Conservation (phyloP, 805 yeast genomes). For the Isabelozyma rhagii region DNA sequence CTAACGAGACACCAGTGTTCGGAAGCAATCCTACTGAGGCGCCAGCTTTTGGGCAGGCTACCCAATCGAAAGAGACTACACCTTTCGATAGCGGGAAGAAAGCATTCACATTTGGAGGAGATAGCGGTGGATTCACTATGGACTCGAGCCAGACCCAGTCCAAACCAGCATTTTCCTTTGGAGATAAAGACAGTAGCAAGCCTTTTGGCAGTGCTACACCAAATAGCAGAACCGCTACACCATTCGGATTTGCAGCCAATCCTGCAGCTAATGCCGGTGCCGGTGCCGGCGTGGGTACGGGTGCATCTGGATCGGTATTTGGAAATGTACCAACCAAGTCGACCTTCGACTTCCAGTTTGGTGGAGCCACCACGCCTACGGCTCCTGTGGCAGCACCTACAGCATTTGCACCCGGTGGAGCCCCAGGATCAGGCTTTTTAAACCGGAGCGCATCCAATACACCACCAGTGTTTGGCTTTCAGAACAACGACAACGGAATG, state of each 20-base stretch:
- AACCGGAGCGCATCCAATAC: background rate
- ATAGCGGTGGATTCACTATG: constrained; percentile 4
- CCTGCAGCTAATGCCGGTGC: background rate
- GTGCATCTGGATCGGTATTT: background rate
- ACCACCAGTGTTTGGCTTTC: background rate
- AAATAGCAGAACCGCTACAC: background rate
- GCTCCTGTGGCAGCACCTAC: constrained; percentile 1
- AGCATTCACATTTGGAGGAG: background rate
- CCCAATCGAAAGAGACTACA: background rate
- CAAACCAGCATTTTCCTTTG: background rate
- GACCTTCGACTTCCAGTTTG: background rate
- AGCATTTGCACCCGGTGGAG: constrained; percentile 1
- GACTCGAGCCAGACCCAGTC: background rate
- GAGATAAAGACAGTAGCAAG: background rate
- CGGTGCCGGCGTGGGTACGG: background rate
- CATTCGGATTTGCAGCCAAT: constrained; percentile 6
- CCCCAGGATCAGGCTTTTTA: background rate
- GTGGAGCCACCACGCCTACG: background rate
- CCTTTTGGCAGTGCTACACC: background rate
- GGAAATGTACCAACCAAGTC: background rate
- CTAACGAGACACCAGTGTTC: background rate
- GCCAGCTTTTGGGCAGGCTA: background rate
- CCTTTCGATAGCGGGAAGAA: background rate
- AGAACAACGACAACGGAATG: background rate
- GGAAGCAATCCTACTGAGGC: background rate